Evolutionary conservation across 2,329 filamentous ascomycete genomes (phyloP).

Genomic region (Didymella sp.): DNA sequence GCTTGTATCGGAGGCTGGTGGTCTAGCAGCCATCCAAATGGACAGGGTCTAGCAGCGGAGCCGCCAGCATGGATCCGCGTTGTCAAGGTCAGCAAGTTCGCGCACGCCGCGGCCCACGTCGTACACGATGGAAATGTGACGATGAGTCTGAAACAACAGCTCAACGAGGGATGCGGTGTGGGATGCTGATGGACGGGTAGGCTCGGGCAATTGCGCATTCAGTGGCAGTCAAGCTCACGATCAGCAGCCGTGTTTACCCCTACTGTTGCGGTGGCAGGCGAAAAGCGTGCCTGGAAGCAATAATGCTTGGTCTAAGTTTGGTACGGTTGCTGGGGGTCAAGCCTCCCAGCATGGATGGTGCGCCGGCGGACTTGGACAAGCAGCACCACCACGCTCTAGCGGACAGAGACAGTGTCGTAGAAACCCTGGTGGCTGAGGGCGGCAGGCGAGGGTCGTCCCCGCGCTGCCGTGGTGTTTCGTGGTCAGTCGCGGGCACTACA

Average conservation of each 20-base stretch:
- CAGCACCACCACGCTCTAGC: background rate
- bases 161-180: conserved; percentile 15
- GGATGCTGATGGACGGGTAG: background rate
- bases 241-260: conserved; percentile 4
- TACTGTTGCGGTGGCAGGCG: background rate
- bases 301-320: conserved; percentile 11
- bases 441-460: background rate
- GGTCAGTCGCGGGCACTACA: background rate
- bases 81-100: conserved; percentile 23
- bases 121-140: conserved; percentile 18
- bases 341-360: conserved; percentile 8
- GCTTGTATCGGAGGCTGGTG: conserved; percentile 1
- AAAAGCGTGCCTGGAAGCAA: conserved; percentile 15
- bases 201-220: background rate
- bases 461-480: background rate
- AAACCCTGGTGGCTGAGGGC: background rate
- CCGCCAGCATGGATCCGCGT: conserved; percentile 24
- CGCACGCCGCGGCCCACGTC: conserved; percentile 21
- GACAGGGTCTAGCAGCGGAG: conserved; percentile 21
- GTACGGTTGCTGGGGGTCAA: conserved; percentile 9
- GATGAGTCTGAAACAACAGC: conserved; percentile 20
- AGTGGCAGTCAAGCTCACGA: background rate
- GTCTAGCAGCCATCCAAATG: conserved; percentile 21
- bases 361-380: conserved; percentile 1
- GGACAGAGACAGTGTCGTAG: background rate